These are phyloP conservation scores for Polyporus tsugae DNA, from an alignment of 1,284 basidiomycete genomes.

Conservation along the genomic window DNA sequence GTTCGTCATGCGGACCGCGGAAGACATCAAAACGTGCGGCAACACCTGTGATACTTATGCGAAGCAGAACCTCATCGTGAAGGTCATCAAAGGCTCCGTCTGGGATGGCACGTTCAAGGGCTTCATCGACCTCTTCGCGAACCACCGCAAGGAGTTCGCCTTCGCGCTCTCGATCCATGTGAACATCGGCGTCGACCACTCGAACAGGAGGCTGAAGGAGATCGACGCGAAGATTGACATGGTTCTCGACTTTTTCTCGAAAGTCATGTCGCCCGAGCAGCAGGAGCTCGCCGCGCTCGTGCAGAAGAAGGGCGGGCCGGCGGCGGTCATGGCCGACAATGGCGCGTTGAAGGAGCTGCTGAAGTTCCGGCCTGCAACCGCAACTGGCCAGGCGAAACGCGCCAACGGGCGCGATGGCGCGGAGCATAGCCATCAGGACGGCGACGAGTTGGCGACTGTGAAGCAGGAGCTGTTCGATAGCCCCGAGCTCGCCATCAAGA, in stretches of 20 bases:
- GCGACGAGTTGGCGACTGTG: slow-evolving; percentile 7
- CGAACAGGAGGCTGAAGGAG: slow-evolving; percentile 42
- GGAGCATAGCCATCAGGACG: background rate
- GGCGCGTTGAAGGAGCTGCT: slow-evolving; percentile 24
- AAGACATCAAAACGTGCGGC: slow-evolving; percentile 43
- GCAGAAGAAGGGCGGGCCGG: slow-evolving; percentile 33
- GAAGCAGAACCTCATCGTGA: slow-evolving; percentile 44
- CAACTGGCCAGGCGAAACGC: background rate
- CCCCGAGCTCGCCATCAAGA: slow-evolving; percentile 31
- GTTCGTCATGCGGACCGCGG: slow-evolving; percentile 36
- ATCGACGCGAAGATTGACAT: slow-evolving; percentile 38
- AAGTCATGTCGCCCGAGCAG: slow-evolving; percentile 28
- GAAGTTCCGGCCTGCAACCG: background rate
- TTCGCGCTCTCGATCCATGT: slow-evolving; percentile 46
- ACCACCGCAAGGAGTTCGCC: slow-evolving; percentile 44
- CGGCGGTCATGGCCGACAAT: slow-evolving; percentile 30
- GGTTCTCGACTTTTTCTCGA: slow-evolving; percentile 27
- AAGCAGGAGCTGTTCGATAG: slow-evolving; percentile 22
- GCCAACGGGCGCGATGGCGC: too few species aligned
- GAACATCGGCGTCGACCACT: slow-evolving; percentile 43
- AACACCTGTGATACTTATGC: slow-evolving; percentile 44
- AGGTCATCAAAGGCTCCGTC: slow-evolving; percentile 46
- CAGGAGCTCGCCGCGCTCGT: slow-evolving; percentile 28
- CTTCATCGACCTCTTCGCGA: slow-evolving; percentile 44
- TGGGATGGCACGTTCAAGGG: slow-evolving; percentile 48